Evolutionary conservation across 805 yeast species (phyloP), one percentile per base, ranked within the genome.

Genomic region (Candida odintsovae): DNA sequence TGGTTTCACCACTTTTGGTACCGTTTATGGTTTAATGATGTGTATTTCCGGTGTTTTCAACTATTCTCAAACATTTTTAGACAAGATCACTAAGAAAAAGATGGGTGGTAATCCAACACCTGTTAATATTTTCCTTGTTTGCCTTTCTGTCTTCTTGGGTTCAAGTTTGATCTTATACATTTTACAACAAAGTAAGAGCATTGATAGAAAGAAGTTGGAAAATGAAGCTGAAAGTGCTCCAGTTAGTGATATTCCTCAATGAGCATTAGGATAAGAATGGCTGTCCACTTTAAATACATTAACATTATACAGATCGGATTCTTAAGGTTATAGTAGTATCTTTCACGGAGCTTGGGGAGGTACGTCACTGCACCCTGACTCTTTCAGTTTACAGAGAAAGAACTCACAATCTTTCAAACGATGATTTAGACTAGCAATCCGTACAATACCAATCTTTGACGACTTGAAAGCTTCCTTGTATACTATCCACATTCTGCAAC

Each of bases 1-100:
- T 68, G 98, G 98, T 0, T 90, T 86, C 65, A 83, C 80, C 46
- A 89, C 95, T 1, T 90, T 92, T 66, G 97, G 97, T 33, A 86
- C 90, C 1, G 83, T 92, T 7, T 92, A 92, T 61, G 98, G 98
- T 1, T 67, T 90, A 18, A 74, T 90, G 57, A 88, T 90, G 58
- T 83, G 90, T 48, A 70, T 86, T 49, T 80, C 95, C 15, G 97
- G 97, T 6, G 50, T 84, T n/a, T 78, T 83, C 64, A 90, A 90
- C 64, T 70, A 88, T 55, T 59, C 77, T 6, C 96, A 88, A 58
- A 81, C 84, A 20, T 66, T 69, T 3, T 65, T 92, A 59, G 97
- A 90, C 61, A 69, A 68, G 40, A 55, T 75, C 33, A 90, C 97
- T 0, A 95, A 88, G 61, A 71, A 73, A 29, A 65, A 70, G 7